Base-by-base conservation (phyloP, 177 flowering plant genomes). In the Tripterygium wilfordii region DNA sequence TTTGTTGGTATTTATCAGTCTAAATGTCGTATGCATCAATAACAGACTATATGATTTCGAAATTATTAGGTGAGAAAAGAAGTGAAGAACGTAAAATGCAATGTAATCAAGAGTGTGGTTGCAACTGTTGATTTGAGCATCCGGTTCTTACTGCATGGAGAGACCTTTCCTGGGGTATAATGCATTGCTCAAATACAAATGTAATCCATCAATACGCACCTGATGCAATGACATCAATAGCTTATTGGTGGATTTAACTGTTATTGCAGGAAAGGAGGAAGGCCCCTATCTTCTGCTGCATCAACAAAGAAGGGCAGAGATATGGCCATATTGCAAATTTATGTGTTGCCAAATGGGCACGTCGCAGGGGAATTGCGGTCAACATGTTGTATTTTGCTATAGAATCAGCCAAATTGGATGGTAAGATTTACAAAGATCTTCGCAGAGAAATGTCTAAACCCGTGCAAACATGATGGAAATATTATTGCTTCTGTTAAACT, bases 41-140 rank as follows among this genome's bases (percentile, higher is more conserved):
- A 17, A 16, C 1, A 16, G 13, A 14, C 16, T 7, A 1, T 28
- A 16, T 9, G 30, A 22, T 14, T 4, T 36, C 0, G n/a, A 18
- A 42, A 45, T 43, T 29, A 42, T 36, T 66, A 81, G 91, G 87
- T 77, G 7, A 80, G 60, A 62, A 76, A 73, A 58, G 76, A 74
- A 55, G 71, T 62, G 19, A 67, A 22, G 45, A 60, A 67, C 43
- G 61, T 49, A 20, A 73, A 75, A 58, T 68, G 60, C 36, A 66
- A 75, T 0, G 68, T 76, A 12, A 26, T 77, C 23, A 77, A 81
- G 70, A 79, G 85, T 70, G 66, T 87, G 0, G 82, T 81, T 39
- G 96, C 88, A 55, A 90, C 96, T 18, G 76, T 90, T 33, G 97
- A 90, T 56, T 49, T 84, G 55, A 77, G 74, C 65, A 65, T 87